These are phyloP conservation scores for Penicillium ucsense DNA, from an alignment of 495 filamentous ascomycete genomes.

Conservation along the genomic window DNA sequence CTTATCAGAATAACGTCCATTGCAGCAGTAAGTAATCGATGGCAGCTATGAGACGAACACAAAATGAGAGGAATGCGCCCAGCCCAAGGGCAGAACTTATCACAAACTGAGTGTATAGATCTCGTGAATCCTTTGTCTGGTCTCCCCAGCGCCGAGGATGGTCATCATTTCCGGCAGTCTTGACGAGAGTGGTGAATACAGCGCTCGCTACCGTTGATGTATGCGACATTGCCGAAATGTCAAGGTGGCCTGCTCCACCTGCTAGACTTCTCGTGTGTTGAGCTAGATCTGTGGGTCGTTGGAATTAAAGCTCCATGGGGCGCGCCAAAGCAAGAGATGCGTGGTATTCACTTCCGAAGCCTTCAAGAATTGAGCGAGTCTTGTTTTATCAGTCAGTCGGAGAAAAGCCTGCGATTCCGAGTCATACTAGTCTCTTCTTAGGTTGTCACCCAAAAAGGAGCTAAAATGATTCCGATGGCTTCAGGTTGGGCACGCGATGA, in stretches of 20 bases:
- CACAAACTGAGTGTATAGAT: constrained; percentile 49
- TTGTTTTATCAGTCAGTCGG: too few species aligned
- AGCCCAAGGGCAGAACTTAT: constrained; percentile 49
- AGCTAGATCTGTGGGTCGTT: constrained; percentile 2
- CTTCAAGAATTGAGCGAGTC: background rate
- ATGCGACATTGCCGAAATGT: constrained; percentile 20
- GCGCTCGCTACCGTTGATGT: constrained; percentile 20
- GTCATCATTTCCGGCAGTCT: constrained; percentile 12
- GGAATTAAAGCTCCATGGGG: constrained; percentile 9
- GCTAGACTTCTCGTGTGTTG: background rate
- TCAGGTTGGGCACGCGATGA: background rate
- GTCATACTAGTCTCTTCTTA: too few species aligned
- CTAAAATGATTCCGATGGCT: background rate
- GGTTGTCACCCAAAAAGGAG: constrained; percentile 2
- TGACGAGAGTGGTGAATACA: constrained; percentile 15
- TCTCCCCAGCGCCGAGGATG: constrained; percentile 20
- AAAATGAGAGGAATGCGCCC: constrained; percentile 53
- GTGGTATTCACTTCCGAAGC: background rate
- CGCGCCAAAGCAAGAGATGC: background rate
- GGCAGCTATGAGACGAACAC: constrained; percentile 31
- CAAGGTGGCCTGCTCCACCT: background rate
- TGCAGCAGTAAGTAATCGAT: background rate
- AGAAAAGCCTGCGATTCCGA: too few species aligned
- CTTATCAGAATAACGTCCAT: background rate
- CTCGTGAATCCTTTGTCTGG: constrained; percentile 34